phyloP scores from a whole-genome alignment of 768 basidiomycete species.

The Suillus alpinus region DNA sequence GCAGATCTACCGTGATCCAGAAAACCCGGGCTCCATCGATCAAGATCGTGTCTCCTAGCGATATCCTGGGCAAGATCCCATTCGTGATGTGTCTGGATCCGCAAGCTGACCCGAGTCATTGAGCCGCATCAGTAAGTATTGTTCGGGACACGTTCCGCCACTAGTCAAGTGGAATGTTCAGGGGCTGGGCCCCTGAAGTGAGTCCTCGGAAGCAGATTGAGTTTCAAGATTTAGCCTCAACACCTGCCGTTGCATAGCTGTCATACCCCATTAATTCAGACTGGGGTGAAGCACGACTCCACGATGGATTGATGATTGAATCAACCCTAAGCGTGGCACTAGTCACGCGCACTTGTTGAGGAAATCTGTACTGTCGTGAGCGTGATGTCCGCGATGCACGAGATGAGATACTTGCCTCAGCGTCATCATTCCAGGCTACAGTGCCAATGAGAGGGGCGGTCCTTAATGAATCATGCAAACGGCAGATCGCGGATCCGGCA shows the following conservation, averaged over 20 bases:
- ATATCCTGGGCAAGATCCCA: slow-evolving; percentile 77
- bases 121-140: slow-evolving; percentile 54
- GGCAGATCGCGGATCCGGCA: background rate
- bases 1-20: background rate
- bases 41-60: slow-evolving; percentile 36
- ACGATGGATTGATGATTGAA: background rate
- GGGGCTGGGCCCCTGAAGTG: too few relatives aligned
- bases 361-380: background rate
- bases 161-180: background rate
- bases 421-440: background rate
- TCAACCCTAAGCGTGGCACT: background rate
- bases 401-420: background rate
- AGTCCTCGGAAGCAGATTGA: too few relatives aligned
- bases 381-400: background rate
- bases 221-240: background rate
- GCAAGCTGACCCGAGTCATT: slow-evolving; percentile 59
- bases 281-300: background rate
- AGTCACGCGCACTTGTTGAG: background rate
- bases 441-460: background rate
- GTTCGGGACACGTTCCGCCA: slow-evolving; percentile 35
- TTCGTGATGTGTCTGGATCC: slow-evolving; percentile 50
- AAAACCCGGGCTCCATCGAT: background rate
- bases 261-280: background rate
- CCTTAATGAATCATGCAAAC: background rate
- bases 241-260: background rate